phyloP scores from a whole-genome alignment of 2,329 filamentous ascomycete genomes.

The Talaromyces marneffei region DNA sequence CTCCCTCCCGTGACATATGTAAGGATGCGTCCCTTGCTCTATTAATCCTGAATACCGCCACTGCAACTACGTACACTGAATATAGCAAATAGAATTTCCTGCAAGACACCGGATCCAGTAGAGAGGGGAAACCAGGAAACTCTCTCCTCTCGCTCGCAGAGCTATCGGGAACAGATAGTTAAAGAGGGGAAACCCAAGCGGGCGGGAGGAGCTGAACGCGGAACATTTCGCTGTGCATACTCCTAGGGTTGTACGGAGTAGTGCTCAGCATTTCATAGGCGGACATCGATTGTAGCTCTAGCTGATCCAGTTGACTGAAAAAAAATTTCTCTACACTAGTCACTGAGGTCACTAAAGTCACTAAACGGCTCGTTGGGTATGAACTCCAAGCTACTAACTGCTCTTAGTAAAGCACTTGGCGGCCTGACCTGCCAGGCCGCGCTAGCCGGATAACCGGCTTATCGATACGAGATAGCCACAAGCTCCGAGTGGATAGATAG shows the following conservation, averaged over 20 bases:
- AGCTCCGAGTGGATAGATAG: neutral
- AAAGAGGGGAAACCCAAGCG: neutral
- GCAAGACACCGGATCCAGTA: neutral
- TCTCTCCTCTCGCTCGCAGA: neutral
- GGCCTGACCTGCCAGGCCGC: constrained; percentile 2
- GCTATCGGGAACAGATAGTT: neutral
- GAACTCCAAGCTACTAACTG: too few relatives aligned
- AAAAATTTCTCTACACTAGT: neutral
- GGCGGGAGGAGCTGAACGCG: constrained; percentile 6
- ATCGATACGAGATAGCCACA: constrained; percentile 5
- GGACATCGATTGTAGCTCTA: neutral
- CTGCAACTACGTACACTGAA: neutral
- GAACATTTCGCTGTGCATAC: constrained; percentile 5
- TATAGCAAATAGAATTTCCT: neutral
- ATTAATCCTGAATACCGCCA: too few relatives aligned
- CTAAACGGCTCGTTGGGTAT: too few relatives aligned
- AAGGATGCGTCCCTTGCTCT: neutral
- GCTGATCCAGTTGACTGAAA: neutral
- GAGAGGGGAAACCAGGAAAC: neutral
- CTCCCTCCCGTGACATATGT: neutral
- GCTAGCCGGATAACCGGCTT: constrained; percentile 2
- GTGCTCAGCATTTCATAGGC: neutral
- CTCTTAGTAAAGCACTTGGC: too few relatives aligned
- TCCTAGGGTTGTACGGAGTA: neutral
- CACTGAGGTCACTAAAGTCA: too few relatives aligned